Evolutionary conservation across 2,329 filamentous ascomycete species (phyloP), one percentile per base, ranked within the genome.

Genomic region (Trichocomaceae sp.): DNA sequence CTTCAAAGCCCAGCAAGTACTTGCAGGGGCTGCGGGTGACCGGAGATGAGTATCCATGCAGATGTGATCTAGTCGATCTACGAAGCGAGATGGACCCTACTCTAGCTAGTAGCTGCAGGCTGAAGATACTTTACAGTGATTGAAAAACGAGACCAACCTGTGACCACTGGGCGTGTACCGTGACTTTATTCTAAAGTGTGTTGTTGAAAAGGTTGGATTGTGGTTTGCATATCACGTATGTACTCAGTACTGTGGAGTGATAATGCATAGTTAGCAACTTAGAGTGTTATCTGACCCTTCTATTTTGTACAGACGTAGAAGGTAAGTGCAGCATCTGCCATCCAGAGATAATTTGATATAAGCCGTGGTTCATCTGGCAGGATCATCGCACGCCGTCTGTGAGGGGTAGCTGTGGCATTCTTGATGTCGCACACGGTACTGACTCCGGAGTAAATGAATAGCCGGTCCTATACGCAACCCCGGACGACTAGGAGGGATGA

Each of bases 11-110:
- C 19, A 44, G 19, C 19, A 37, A 52, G n/a, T 52, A 37, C 20
- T 13, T 41, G 15, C 17, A 13, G 13, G 50, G 15, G 13, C 39
- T 52, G 44, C 39, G 39, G 19, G 15, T 20, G 12, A 44, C 50
- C 50, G 20, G 50, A 45, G 37, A 52, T 52, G 29, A 15, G 35
- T 20, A 52, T 52, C 19, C 50, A 52, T 23, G 50, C 50, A n/a
- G 39, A 42, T 9, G 50, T 52, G 12, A 29, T 52, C 22, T 19
- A 44, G 26, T 35, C 37, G 50, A 46, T 39, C 39, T 35, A 52
- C 23, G 22, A 42, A 5, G 35, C 23, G 19, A 17, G 39, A 15
- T 52, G 50, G 50, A 37, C 19, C 4, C 37, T 39, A 20, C n/a
- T n/a, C n/a, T n/a, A n/a, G n/a, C n/a, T 22, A 46, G 15, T 20